Base-by-base conservation (phyloP, 768 basidiomycete genomes). In the Ephemerocybe angulata region DNA sequence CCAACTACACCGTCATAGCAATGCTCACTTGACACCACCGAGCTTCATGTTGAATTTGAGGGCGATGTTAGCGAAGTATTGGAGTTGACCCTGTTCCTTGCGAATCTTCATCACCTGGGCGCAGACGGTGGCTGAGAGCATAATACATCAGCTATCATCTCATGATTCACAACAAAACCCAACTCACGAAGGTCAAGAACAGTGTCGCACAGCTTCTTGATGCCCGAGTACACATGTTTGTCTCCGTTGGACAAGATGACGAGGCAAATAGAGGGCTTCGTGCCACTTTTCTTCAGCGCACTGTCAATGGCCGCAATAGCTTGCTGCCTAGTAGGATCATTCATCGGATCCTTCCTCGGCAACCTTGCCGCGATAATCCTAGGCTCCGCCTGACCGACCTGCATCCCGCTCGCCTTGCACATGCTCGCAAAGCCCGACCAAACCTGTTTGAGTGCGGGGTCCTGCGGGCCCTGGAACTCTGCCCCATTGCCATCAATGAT, bases 41-140 rank as follows among this genome's bases (percentile, higher is more conserved):
- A 92, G 75, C 72, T 93, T 93, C 68, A 84, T 83, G 63, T 93
- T 93, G 47, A 92, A 77, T 63, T 93, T 92, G 52, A 93, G 70
- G 2, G 87, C 86, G 42, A 92, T 85, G 62, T 91, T 93, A 13
- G 88, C 87, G 52, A 88, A 88, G 63, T 91, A 93, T 58, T 81
- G 77, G 11, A 70, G 53, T 59, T 89, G 87, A 12, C 84, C 85
- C 58, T 69, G 81, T 52, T 84, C 79, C 66, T 84, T 90, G 57
- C 84, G 76, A 62, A 93, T 81, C 69, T 90, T 92, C 27, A 71
- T 68, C 1, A 83, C 73, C 54, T 90, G 89, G 12, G 87, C 87
- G 59, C 90, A 93, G 4, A 91, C 83, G 13, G 86, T 88, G 10
- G 82, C 84, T 76, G n/a, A 53, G 53, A 44, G 50, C 22, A 21